Evolutionary conservation across 1,284 basidiomycete genomes (phyloP).

Genomic region (Moesziomyces globuligerus): DNA sequence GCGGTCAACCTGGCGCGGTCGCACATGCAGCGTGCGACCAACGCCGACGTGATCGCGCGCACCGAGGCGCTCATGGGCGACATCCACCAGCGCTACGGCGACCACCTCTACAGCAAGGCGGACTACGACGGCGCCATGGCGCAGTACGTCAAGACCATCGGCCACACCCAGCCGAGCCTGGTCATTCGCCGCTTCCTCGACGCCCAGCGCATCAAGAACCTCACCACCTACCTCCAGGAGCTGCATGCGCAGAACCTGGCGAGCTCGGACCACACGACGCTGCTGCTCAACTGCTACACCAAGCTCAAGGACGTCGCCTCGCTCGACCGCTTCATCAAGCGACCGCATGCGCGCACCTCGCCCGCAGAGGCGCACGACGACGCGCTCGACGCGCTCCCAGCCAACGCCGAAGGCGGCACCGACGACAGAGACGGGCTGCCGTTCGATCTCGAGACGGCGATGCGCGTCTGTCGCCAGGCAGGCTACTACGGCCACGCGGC

Average conservation of each 20-base stretch:
- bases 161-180: slow-evolving; percentile 89
- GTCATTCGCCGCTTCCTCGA: slow-evolving; percentile 97
- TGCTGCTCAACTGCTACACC: slow-evolving; percentile 81
- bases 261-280: slow-evolving; percentile 95
- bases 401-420: slow-evolving; percentile 68
- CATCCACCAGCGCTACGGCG: slow-evolving; percentile 77
- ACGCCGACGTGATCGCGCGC: slow-evolving; percentile 28
- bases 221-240: slow-evolving; percentile 95
- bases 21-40: slow-evolving; percentile 43
- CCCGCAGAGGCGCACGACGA: slow-evolving; percentile 14
- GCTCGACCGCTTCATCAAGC: slow-evolving; percentile 89
- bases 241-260: slow-evolving; percentile 87
- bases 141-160: slow-evolving; percentile 90
- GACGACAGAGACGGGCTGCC: slow-evolving; percentile 74
- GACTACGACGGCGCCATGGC: slow-evolving; percentile 93
- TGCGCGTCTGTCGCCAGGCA: slow-evolving; percentile 93
- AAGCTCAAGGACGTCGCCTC: slow-evolving; percentile 91
- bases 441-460: slow-evolving; percentile 96
- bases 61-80: slow-evolving; percentile 60
- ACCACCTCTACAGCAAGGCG: slow-evolving; percentile 87
- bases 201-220: slow-evolving; percentile 91
- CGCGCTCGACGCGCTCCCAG: slow-evolving; percentile 47
- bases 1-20: slow-evolving; percentile 58
- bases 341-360: slow-evolving; percentile 28
- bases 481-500: slow-evolving; percentile 95